A percentile compares a stretch with the other conserved stretches of the same genome.
Conservation (phyloP, 495 filamentous ascomycete genomes). For the Rhypophila decipiens region DNA sequence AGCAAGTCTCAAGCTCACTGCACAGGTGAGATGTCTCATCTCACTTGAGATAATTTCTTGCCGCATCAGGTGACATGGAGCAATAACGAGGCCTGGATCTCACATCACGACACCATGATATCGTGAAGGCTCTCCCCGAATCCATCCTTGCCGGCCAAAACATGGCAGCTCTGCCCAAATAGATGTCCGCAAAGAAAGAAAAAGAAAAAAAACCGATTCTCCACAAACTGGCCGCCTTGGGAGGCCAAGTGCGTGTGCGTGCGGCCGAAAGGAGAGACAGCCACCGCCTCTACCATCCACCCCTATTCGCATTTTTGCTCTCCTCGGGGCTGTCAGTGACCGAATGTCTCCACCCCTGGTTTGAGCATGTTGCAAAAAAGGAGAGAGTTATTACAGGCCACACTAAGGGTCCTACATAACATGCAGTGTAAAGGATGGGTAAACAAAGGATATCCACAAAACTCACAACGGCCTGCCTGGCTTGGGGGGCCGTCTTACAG, state of each 20-base stretch:
- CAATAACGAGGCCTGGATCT: not conserved
- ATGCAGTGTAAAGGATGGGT: too few species aligned
- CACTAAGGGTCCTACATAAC: too few species aligned
- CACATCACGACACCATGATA: not conserved
- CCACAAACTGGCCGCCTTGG: not conserved
- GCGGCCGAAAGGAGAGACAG: constrained; percentile 20
- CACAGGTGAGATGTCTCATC: not conserved
- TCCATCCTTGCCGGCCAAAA: not conserved
- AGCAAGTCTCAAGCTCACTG: not conserved
- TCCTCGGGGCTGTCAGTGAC: too few species aligned
- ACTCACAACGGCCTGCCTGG: too few species aligned
- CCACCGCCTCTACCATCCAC: not conserved
- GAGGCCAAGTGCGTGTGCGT: constrained; percentile 1
- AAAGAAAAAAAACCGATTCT: not conserved
- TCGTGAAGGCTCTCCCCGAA: not conserved
- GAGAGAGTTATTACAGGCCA: too few species aligned
- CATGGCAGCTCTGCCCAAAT: not conserved
- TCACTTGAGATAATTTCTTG: not conserved
- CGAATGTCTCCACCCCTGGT: not conserved
- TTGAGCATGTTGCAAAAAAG: not conserved
- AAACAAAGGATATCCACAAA: too few species aligned
- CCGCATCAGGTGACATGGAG: not conserved
- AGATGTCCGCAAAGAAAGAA: too few species aligned
- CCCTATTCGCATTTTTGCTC: not conserved
- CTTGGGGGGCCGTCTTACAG: too few species aligned